These are phyloP conservation scores for Mortierella sp. DNA, from an alignment of 371 early-diverging fungal genomes.

Conservation along the genomic window DNA sequence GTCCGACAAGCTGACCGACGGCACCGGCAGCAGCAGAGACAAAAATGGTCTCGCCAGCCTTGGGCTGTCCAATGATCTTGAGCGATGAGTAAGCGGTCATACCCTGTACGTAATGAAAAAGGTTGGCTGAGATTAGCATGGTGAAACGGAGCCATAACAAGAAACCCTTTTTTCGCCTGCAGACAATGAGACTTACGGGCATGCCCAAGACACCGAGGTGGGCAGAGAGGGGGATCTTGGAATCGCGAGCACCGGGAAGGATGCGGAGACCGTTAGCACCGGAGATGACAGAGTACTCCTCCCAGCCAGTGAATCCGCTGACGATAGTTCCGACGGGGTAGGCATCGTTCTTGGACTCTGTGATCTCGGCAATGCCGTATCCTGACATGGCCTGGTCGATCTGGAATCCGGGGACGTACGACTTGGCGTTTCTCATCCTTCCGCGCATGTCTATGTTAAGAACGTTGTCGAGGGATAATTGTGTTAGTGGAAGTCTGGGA, in stretches of 20 bases:
- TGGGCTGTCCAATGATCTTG: conserved; percentile 67
- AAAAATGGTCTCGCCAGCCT: conserved; percentile 76
- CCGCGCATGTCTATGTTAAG: conserved; percentile 73
- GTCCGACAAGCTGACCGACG: conserved; percentile 76
- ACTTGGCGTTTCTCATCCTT: conserved; percentile 67
- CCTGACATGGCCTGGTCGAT: conserved; percentile 70
- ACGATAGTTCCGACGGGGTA: conserved; percentile 75
- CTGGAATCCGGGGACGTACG: conserved; percentile 67
- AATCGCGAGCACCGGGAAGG: conserved; percentile 59
- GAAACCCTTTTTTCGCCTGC: too few relatives aligned
- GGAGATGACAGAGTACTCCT: conserved; percentile 59
- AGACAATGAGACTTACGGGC: conserved; percentile 57
- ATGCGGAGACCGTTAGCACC: conserved; percentile 47
- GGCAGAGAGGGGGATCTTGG: conserved; percentile 62
- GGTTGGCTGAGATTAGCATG: background rate
- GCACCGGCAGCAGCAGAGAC: conserved; percentile 66
- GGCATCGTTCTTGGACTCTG: conserved; percentile 67
- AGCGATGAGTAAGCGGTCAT: conserved; percentile 52
- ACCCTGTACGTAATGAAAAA: conserved; percentile 37
- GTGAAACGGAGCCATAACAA: too few relatives aligned
- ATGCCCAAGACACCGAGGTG: conserved; percentile 69
- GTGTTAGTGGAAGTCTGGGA: background rate
- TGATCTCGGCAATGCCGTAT: conserved; percentile 70
- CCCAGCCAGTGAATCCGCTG: conserved; percentile 69
- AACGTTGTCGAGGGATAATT: background rate